phyloP scores from a whole-genome alignment of 2,329 filamentous ascomycete genomes.

The Colletotrichum simmondsii region DNA sequence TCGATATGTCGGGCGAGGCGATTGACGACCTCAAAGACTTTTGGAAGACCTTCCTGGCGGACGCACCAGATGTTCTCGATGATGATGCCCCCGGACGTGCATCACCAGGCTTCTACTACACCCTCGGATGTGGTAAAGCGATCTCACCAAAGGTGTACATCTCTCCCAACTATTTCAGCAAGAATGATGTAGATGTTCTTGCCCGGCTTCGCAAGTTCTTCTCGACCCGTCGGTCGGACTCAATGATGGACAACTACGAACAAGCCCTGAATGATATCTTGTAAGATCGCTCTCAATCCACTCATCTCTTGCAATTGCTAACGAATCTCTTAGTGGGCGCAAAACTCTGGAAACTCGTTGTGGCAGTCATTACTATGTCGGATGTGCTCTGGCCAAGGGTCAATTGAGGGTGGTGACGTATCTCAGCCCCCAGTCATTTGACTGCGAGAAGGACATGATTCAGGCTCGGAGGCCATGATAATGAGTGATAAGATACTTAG shows the following conservation, averaged over 20 bases:
- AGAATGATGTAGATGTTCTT: constrained; percentile 23
- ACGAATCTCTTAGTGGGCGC: constrained; percentile 1
- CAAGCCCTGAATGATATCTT: constrained; percentile 27
- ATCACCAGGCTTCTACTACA: constrained; percentile 30
- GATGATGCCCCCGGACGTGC: constrained; percentile 25
- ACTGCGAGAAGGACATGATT: constrained; percentile 27
- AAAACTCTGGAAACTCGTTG: constrained; percentile 27
- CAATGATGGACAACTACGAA: constrained; percentile 33
- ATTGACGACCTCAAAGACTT: constrained; percentile 29
- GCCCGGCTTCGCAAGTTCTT: constrained; percentile 28
- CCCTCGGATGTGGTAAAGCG: constrained; percentile 20
- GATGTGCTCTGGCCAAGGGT: constrained; percentile 26
- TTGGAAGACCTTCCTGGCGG: constrained; percentile 16
- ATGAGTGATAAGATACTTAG: neutral
- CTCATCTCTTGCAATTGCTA: neutral
- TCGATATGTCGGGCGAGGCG: constrained; percentile 31
- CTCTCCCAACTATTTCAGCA: constrained; percentile 24
- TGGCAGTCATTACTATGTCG: constrained; percentile 31
- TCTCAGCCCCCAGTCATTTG: constrained; percentile 28
- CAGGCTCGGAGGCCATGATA: neutral
- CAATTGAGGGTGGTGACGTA: constrained; percentile 31
- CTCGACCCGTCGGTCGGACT: constrained; percentile 22
- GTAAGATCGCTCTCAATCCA: neutral
- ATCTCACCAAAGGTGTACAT: constrained; percentile 32
- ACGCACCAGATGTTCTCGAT: constrained; percentile 11